Base-by-base conservation (phyloP, 1,139 yeast species). In the Saccharomyces pastorianus region DNA sequence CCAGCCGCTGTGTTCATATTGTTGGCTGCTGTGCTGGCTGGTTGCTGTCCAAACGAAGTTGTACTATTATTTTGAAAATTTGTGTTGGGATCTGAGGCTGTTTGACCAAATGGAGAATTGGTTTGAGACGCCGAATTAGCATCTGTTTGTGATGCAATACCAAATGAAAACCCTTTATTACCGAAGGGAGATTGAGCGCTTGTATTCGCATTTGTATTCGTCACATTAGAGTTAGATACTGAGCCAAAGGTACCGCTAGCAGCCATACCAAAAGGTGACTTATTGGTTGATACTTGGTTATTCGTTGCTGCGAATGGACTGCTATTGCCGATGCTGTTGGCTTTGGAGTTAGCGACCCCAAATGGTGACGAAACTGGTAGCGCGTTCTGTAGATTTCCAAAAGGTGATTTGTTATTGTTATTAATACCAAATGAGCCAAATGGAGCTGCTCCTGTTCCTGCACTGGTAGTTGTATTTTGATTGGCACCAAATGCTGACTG, bases 191-290 rank as follows among this genome's bases (percentile, higher is more conserved):
- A 38, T 38, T 38, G 44, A 11, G 6, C 9, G 5, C 6, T 17
- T 17, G 25, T 4, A 38, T 38, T 38, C 11, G 23, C 4, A 38
- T 17, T 17, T 17, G 25, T 9, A 8, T 20, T 20, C 23, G 3
- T 20, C 3, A 4, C 23, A 20, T 4, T 20, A 13, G 25, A 3
- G 44, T 28, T 47, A 2, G 27, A n/a, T 28, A 11, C 29, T 8
- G 28, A 46, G 13, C 29, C 14, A 13, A 27, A 27, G 48, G 13
- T 25, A 13, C 31, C 31, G 5, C 6, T 6, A 14, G 25, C 26
- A 14, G 11, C 34, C 9, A n/a, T 34, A 41, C 56, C 57, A 51
- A 63, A 63, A 23, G 64, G 58, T 4, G 65, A 56, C 0, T 20
- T 20, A 20, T 20, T 20, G 23, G 23, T 3, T 20, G 3, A 4